A percentile compares a stretch with the other conserved stretches of the same genome.
Conservation (phyloP, 1,139 yeast species). For the Kodamaea derodonti region DNA sequence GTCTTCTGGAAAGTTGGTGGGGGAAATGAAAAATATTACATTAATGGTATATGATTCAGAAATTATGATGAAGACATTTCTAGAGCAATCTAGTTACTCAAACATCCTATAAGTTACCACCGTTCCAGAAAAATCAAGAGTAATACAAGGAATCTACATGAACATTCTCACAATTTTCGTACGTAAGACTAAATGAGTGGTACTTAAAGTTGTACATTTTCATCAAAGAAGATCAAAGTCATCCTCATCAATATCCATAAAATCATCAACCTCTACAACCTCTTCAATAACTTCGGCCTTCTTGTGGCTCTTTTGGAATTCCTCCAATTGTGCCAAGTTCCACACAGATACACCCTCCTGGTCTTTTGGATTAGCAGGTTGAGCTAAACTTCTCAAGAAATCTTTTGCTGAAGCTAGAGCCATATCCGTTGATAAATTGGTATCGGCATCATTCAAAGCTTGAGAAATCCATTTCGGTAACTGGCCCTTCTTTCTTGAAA, state of each 20-base stretch:
- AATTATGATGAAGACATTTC: no score
- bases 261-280: constrained; percentile 25
- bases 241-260: constrained; percentile 48
- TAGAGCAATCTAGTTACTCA: no score
- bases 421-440: constrained; percentile 93
- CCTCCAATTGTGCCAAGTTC: constrained; percentile 68
- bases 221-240: constrained; percentile 37
- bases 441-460: constrained; percentile 85
- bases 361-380: constrained; percentile 85
- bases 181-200: no score
- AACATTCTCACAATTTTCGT: no score
- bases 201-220: neutral
- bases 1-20: no score
- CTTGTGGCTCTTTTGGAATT: constrained; percentile 54
- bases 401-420: constrained; percentile 93
- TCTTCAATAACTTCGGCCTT: constrained; percentile 12
- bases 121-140: no score
- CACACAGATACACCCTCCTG: constrained; percentile 95
- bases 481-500: constrained; percentile 79
- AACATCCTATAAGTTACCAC: no score
- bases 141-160: no score
- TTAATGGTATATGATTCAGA: no score
- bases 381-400: constrained; percentile 89
- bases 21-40: no score
- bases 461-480: constrained; percentile 97